Conservation (phyloP, 2,329 filamentous ascomycete species). For the Venturia nashicola region DNA sequence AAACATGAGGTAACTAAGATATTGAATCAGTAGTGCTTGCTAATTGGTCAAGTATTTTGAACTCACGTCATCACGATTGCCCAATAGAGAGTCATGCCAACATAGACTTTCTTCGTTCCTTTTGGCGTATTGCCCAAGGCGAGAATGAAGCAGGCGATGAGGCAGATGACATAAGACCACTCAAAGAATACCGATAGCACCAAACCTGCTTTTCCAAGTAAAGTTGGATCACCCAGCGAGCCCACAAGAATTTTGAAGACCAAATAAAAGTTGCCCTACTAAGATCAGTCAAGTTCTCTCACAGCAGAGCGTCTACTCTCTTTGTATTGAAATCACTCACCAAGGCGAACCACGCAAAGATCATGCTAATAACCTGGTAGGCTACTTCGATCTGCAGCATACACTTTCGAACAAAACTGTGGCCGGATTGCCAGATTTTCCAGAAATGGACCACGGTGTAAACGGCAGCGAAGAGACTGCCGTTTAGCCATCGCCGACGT, state of each 20-base stretch:
- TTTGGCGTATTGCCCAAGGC: slow-evolving; percentile 89
- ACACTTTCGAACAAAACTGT: slow-evolving; percentile 75
- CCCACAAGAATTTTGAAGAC: slow-evolving; percentile 94
- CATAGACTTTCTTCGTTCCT: slow-evolving; percentile 86
- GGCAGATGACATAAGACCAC: slow-evolving; percentile 85
- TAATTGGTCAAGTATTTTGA: background rate
- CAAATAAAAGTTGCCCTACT: slow-evolving; percentile 83
- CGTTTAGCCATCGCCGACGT: slow-evolving; percentile 93
- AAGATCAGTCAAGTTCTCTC: slow-evolving; percentile 7
- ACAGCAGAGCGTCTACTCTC: background rate
- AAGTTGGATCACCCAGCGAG: slow-evolving; percentile 56
- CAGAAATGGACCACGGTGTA: slow-evolving; percentile 93
- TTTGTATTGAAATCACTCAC: slow-evolving; percentile 21
- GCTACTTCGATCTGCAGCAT: slow-evolving; percentile 86
- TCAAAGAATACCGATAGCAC: slow-evolving; percentile 85
- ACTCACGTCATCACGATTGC: slow-evolving; percentile 79
- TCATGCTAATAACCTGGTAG: slow-evolving; percentile 92
- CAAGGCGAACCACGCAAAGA: slow-evolving; percentile 97
- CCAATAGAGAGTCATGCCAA: slow-evolving; percentile 99
- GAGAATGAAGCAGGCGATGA: slow-evolving; percentile 90
- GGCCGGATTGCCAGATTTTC: slow-evolving; percentile 87
- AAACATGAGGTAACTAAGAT: slow-evolving; percentile 69
- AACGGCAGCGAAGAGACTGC: slow-evolving; percentile 93
- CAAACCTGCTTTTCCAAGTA: slow-evolving; percentile 66
- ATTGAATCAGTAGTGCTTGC: background rate